phyloP scores from a whole-genome alignment of 2,329 filamentous ascomycete species.

The Rhynchosporium graminicola region DNA sequence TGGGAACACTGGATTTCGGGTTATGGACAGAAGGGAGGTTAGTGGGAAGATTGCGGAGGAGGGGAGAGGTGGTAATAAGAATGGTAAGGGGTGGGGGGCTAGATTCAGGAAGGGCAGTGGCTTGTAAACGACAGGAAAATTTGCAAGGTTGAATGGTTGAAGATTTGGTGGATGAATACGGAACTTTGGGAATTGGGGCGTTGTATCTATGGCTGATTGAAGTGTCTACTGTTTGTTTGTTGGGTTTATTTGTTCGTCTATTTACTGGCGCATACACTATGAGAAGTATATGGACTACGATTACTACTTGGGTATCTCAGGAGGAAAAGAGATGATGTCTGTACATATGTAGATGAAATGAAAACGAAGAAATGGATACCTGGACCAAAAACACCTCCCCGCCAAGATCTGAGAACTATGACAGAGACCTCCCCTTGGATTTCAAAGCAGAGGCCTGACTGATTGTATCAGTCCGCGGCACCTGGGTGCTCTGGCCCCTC shows the following conservation, averaged over 20 bases:
- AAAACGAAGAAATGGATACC: conserved; percentile 18
- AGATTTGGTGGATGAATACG: not conserved
- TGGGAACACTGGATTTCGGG: conserved; percentile 23
- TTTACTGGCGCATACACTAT: conserved; percentile 20
- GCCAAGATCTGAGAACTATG: not conserved
- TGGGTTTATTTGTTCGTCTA: conserved; percentile 9
- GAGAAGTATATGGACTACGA: conserved; percentile 14
- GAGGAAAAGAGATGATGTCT: conserved; percentile 14
- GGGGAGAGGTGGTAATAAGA: conserved; percentile 46
- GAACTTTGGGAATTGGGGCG: conserved; percentile 8
- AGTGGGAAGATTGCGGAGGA: conserved; percentile 76
- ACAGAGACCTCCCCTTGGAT: not conserved
- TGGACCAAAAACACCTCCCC: conserved; percentile 10
- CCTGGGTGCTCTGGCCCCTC: conserved; percentile 4
- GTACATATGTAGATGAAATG: conserved; percentile 24
- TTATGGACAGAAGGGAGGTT: conserved; percentile 55
- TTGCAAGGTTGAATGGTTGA: not conserved
- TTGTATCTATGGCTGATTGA: conserved; percentile 5
- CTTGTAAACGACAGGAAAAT: conserved; percentile 1
- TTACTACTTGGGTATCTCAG: conserved; percentile 27
- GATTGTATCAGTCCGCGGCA: not conserved
- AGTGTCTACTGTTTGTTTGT: not conserved
- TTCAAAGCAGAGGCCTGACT: not conserved
- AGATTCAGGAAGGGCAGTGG: conserved; percentile 45
- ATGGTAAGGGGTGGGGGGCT: conserved; percentile 33